phyloP scores from a whole-genome alignment of 768 basidiomycete genomes.

The Mycena galericulata region DNA sequence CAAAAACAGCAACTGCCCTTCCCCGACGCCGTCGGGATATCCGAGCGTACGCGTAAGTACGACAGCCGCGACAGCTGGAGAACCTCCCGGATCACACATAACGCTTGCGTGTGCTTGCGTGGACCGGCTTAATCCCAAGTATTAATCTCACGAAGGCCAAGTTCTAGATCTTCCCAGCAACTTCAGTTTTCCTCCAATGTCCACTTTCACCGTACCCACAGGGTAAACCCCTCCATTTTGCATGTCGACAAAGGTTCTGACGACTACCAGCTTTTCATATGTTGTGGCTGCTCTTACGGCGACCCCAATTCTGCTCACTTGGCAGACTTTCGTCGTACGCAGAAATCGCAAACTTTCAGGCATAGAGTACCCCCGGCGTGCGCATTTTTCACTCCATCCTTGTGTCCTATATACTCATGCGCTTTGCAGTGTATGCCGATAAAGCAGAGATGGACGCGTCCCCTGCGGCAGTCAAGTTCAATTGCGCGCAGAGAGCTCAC shows the following conservation, averaged over 20 bases:
- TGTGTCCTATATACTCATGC: background rate
- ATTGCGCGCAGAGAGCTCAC: conserved; percentile 46
- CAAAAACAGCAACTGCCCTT: no score
- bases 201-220: conserved; percentile 21
- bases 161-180: conserved; percentile 34
- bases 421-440: conserved; percentile 48
- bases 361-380: conserved; percentile 48
- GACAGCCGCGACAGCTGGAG: no score
- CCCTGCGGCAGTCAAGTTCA: conserved; percentile 44
- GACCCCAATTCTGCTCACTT: conserved; percentile 38
- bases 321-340: conserved; percentile 40
- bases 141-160: no score
- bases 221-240: conserved; percentile 33
- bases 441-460: conserved; percentile 45
- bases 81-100: no score
- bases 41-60: no score
- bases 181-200: conserved; percentile 1
- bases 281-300: conserved; percentile 40
- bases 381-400: conserved; percentile 10
- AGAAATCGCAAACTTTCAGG: conserved; percentile 40
- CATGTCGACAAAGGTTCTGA: conserved; percentile 34
- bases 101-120: background rate
- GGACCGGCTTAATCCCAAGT: no score
- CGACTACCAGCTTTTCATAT: conserved; percentile 28
- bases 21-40: conserved; percentile 1